Percentiles rank a stretch among this genome's conserved stretches.
Evolutionary conservation across 2,329 filamentous ascomycete genomes (phyloP).

Genomic region (Aureobasidium sp.): DNA sequence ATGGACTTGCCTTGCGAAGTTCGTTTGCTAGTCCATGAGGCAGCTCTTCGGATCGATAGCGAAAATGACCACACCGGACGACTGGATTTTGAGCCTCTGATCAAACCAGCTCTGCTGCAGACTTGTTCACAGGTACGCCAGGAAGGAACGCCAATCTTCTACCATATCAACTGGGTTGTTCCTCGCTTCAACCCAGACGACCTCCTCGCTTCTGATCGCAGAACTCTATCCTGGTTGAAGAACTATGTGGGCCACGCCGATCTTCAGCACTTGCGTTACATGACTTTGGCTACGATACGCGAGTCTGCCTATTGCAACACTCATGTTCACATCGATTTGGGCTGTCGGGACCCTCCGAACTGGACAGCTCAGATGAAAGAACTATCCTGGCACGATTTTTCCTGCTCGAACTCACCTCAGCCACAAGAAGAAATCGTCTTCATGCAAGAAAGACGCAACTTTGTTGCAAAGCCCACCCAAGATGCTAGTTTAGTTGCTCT

Average conservation of each 20-base stretch:
- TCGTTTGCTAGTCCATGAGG: neutral
- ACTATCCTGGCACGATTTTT: neutral
- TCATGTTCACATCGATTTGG: neutral
- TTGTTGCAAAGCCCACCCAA: neutral
- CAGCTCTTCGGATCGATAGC: neutral
- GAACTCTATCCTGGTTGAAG: neutral
- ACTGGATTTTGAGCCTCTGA: neutral
- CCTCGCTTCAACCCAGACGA: neutral
- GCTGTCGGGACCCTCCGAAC: neutral
- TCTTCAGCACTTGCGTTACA: neutral
- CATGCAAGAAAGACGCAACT: neutral
- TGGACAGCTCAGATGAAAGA: neutral
- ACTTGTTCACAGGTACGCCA: neutral
- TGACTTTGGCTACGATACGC: neutral
- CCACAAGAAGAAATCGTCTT: neutral
- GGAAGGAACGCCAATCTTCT: conserved; percentile 11
- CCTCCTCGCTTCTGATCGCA: neutral
- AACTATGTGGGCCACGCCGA: neutral
- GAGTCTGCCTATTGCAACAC: neutral
- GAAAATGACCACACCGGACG: neutral
- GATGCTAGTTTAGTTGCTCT: neutral
- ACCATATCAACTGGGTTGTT: neutral
- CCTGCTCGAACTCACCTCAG: neutral
- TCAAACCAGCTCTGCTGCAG: neutral
- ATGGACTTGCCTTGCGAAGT: neutral